Evolutionary conservation across 345 rosid genomes (phyloP), one percentile per base, ranked within the genome.

Genomic region (Salix koriyanagi): DNA sequence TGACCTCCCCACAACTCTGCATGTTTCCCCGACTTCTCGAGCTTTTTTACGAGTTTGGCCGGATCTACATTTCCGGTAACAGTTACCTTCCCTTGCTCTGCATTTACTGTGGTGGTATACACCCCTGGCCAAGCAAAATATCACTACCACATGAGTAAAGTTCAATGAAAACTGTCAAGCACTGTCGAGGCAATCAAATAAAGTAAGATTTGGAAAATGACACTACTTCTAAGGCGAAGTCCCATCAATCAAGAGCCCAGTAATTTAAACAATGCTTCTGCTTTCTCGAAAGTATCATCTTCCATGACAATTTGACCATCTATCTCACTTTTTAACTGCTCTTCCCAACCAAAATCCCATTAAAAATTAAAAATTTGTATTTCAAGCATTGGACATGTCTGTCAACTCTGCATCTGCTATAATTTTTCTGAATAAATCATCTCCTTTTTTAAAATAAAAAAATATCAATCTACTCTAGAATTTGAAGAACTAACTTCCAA

Each of bases 41-140:
- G 94, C 87, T 94, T 92, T 88, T 81, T 89, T 46, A 96, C 83
- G 5, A 96, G 91, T 30, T 82, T 69, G 7, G 81, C 81, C 21
- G 97, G 97, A 83, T 91, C 94, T 25, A 91, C 91, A 82, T 94
- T 86, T 28, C 99, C 99, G 4, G 88, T 84, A 39, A 96, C 99
- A 23, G 90, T 92, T 32, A 96, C 93, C 81, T 75, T 92, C 75
- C 98, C 98, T 37, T 88, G 97, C 83, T 94, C 98, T 71, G 90
- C 88, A 84, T 92, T 90, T 76, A 95, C 85, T 58, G 75, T 72
- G 4, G 82, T 78, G 25, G 84, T 77, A 61, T 94, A 89, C 72
- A 96, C 99, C 39, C 99, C 99, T 96, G 79, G 3, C 23, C 68
- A 64, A 42, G 37, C 37, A 42, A 67, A 42, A 73, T 19, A 75